These are phyloP conservation scores for Beauveria medogensis DNA, from an alignment of 2,329 filamentous ascomycete species.

Conservation along the genomic window DNA sequence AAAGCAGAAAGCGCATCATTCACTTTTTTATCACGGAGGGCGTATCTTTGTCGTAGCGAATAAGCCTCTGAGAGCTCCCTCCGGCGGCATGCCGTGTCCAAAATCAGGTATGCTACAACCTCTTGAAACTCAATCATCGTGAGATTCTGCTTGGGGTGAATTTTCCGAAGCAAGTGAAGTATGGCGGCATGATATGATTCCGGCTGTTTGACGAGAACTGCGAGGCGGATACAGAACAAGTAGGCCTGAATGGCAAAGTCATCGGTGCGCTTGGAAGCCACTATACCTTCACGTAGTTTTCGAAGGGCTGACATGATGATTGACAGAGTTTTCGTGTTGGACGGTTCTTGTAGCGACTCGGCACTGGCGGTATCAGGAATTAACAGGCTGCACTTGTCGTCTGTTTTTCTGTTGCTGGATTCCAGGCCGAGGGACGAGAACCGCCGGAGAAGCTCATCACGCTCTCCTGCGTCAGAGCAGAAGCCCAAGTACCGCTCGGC, in stretches of 20 bases:
- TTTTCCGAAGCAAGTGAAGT: constrained; percentile 62
- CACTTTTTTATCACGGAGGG: constrained; percentile 58
- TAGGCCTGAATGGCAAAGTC: constrained; percentile 83
- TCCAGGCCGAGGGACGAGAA: constrained; percentile 54
- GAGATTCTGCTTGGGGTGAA: constrained; percentile 63
- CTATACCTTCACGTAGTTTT: constrained; percentile 84
- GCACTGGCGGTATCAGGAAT: constrained; percentile 8
- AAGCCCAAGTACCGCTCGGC: constrained; percentile 84
- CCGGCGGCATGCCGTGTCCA: constrained; percentile 83
- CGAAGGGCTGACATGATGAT: constrained; percentile 76
- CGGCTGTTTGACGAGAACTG: constrained; percentile 71
- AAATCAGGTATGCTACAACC: constrained; percentile 69
- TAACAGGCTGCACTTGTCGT: not conserved
- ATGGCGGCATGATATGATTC: constrained; percentile 89
- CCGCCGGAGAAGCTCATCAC: constrained; percentile 64
- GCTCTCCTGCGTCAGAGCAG: constrained; percentile 65
- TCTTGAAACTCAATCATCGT: constrained; percentile 67
- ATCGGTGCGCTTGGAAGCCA: constrained; percentile 68
- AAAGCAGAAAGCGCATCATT: constrained; percentile 62
- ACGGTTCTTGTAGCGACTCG: constrained; percentile 15
- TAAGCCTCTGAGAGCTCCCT: constrained; percentile 67
- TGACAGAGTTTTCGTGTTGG: constrained; percentile 56
- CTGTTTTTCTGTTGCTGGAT: not conserved
- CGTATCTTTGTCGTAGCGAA: constrained; percentile 52
- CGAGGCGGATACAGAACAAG: constrained; percentile 80